Evolutionary conservation across 2,329 filamentous ascomycete genomes (phyloP).

Genomic region (Diaporthe sp.): DNA sequence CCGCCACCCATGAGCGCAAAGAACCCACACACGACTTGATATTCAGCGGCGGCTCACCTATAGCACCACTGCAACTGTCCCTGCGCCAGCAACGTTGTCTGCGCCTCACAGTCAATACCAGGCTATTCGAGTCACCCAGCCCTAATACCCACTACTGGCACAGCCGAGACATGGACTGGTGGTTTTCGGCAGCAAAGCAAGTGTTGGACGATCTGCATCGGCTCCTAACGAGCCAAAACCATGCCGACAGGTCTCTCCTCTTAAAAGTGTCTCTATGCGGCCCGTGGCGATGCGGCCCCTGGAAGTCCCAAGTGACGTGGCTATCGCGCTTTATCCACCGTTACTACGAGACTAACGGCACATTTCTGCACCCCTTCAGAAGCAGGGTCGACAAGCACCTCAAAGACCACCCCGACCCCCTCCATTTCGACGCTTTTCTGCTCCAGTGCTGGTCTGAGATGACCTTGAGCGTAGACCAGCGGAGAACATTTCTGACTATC

Average conservation of each 20-base stretch:
- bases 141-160: constrained; percentile 15
- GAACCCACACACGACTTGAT: not conserved
- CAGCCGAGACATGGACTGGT: constrained; percentile 15
- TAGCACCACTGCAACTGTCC: not conserved
- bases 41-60: not conserved
- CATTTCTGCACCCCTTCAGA: not conserved
- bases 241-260: too few species aligned
- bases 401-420: not conserved
- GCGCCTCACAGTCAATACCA: not conserved
- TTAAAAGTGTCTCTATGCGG: not conserved
- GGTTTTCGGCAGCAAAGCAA: constrained; percentile 10
- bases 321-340: constrained; percentile 8
- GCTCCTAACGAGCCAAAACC: not conserved
- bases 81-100: not conserved
- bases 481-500: not conserved
- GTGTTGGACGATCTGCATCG: not conserved
- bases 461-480: not conserved
- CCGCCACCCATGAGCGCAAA: not conserved
- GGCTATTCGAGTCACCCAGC: not conserved
- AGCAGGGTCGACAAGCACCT: not conserved
- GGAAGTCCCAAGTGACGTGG: not conserved
- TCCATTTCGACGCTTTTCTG: constrained; percentile 12
- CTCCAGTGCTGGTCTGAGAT: constrained; percentile 16
- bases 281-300: not conserved
- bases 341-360: not conserved